Conservation (phyloP, 768 basidiomycete species). For the Auriscalpium microsporum region DNA sequence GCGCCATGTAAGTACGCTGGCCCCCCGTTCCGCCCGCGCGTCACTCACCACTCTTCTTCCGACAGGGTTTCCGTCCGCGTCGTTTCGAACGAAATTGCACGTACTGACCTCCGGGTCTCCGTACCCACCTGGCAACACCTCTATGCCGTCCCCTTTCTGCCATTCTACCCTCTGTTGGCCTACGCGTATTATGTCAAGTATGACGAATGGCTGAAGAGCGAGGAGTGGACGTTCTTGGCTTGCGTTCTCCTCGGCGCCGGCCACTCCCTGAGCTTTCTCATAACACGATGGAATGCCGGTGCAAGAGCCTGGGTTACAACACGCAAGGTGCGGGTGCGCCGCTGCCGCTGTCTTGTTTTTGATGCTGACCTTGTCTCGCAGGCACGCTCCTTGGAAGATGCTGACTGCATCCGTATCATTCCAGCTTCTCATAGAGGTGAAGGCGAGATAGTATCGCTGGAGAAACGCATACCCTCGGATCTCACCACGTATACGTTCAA, state of each 20-base stretch:
- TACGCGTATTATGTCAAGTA: slow-evolving; percentile 92
- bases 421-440: slow-evolving; percentile 77
- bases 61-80: slow-evolving; percentile 41
- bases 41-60: background rate
- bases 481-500: slow-evolving; percentile 72
- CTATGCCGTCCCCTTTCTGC: slow-evolving; percentile 72
- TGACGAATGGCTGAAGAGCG: slow-evolving; percentile 82
- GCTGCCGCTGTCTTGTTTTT: slow-evolving; percentile 1
- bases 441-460: slow-evolving; percentile 79
- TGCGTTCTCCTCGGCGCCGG: slow-evolving; percentile 77
- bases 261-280: slow-evolving; percentile 87
- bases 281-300: slow-evolving; percentile 81
- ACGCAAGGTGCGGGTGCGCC: slow-evolving; percentile 55
- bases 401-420: slow-evolving; percentile 74
- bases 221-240: slow-evolving; percentile 97
- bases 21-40: background rate
- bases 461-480: slow-evolving; percentile 52
- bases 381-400: slow-evolving; percentile 61
- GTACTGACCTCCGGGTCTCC: slow-evolving; percentile 56
- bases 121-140: slow-evolving; percentile 65
- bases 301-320: slow-evolving; percentile 79
- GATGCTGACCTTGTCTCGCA: slow-evolving; percentile 12
- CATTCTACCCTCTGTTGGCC: slow-evolving; percentile 71
- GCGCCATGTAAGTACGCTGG: background rate
- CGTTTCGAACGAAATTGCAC: slow-evolving; percentile 57